A percentile compares a stretch with the other conserved stretches of the same genome.
Conservation (phyloP, 345 rosid species). For the Clarkia xantiana region DNA sequence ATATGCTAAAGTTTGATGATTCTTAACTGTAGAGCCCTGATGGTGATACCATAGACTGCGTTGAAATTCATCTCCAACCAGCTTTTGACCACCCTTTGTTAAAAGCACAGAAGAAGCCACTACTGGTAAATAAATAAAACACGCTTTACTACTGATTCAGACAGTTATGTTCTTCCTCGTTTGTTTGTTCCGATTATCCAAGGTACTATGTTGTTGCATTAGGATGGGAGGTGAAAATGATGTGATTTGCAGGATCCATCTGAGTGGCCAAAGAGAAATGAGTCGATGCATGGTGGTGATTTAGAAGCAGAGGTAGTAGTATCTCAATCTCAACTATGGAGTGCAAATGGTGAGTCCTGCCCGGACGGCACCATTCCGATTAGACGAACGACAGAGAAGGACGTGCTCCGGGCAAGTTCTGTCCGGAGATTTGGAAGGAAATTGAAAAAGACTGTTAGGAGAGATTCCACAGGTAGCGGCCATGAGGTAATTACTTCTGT, state of each 20-base stretch:
- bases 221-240: slow-evolving; percentile 11
- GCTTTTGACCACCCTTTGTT: slow-evolving; percentile 90
- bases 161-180: no score
- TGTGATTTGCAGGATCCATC: slow-evolving; percentile 45
- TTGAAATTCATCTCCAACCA: slow-evolving; percentile 64
- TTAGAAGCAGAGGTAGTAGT: slow-evolving; percentile 15
- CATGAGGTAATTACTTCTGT: slow-evolving; percentile 50
- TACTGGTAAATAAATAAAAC: slow-evolving; percentile 30
- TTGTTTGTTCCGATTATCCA: background rate
- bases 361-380: slow-evolving; percentile 84
- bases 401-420: slow-evolving; percentile 61
- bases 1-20: background rate
- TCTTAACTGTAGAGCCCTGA: slow-evolving; percentile 61
- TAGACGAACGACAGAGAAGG: slow-evolving; percentile 57
- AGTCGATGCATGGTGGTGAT: slow-evolving; percentile 15
- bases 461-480: slow-evolving; percentile 80
- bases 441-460: slow-evolving; percentile 46
- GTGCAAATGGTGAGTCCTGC: slow-evolving; percentile 61
- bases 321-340: slow-evolving; percentile 83
- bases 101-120: slow-evolving; percentile 37
- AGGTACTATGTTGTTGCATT: background rate
- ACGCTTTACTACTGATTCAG: no score
- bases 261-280: slow-evolving; percentile 38
- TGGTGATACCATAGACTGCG: slow-evolving; percentile 93
- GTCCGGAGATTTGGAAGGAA: slow-evolving; percentile 60